phyloP scores from a whole-genome alignment of 805 yeast species.

The Suhomyces faveliae region DNA sequence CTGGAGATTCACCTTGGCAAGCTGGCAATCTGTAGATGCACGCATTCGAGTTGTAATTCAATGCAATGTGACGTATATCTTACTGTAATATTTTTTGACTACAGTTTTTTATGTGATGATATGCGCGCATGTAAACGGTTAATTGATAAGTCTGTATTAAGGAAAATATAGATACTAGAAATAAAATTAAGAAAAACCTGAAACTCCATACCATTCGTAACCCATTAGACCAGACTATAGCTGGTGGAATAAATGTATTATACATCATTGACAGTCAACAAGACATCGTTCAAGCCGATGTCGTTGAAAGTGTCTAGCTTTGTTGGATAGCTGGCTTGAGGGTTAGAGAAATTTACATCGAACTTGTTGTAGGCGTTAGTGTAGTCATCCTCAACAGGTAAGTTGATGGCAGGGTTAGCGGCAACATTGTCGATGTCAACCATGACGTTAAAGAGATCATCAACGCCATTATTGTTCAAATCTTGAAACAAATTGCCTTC shows the following conservation, averaged over 20 bases:
- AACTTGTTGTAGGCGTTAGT: not conserved
- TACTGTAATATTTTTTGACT: no score
- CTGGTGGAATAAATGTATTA: not conserved
- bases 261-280: slow-evolving; percentile 1
- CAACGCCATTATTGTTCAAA: not conserved
- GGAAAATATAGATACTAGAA: not conserved
- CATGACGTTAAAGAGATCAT: slow-evolving; percentile 8
- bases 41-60: no score
- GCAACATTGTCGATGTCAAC: slow-evolving; percentile 3
- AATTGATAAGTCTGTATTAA: not conserved
- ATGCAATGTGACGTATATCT: no score
- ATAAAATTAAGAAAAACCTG: not conserved
- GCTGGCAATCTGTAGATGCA: no score
- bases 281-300: not conserved
- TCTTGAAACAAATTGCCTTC: not conserved
- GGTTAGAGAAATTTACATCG: not conserved
- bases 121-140: no score
- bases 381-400: not conserved
- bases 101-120: no score
- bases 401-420: not conserved
- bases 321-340: not conserved
- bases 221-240: not conserved
- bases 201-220: not conserved
- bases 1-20: no score
- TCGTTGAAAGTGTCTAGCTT: not conserved